A percentile compares a stretch with the other conserved stretches of the same genome.
phyloP scores from a whole-genome alignment of 1,284 basidiomycete genomes.

The Cerioporus squamosus region DNA sequence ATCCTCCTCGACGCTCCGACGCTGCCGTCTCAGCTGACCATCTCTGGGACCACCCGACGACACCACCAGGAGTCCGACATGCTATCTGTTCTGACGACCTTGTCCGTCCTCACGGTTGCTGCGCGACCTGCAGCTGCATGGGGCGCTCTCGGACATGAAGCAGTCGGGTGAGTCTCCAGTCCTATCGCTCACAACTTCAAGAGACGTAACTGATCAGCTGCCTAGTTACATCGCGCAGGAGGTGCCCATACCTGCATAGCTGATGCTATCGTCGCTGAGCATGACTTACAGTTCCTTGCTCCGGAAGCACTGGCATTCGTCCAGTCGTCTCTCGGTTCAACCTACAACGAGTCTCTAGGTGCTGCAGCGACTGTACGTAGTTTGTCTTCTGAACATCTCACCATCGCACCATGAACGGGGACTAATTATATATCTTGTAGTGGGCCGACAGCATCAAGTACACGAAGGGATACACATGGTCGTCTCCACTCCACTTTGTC shows the following conservation, averaged over 20 bases:
- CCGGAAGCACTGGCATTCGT: conserved; percentile 21
- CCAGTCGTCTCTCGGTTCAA: conserved; percentile 17
- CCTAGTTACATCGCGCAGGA: conserved; percentile 19
- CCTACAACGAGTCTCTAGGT: conserved; percentile 15
- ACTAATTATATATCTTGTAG: not conserved
- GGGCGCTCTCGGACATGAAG: conserved; percentile 19
- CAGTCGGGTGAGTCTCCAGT: conserved; percentile 16
- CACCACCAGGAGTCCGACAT: not conserved
- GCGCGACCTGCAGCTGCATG: conserved; percentile 8
- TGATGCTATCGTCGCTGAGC: no score
- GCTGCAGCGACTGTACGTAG: conserved; percentile 13
- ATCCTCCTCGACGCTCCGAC: not conserved
- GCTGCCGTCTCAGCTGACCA: not conserved
- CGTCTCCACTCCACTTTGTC: conserved; percentile 15
- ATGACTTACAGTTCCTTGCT: conserved; percentile 13
- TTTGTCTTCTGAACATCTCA: not conserved
- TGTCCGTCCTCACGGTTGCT: not conserved
- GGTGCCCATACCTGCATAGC: not conserved
- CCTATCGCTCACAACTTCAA: not conserved
- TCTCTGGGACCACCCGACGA: no score
- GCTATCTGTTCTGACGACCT: not conserved
- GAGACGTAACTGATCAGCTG: not conserved
- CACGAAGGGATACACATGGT: conserved; percentile 17
- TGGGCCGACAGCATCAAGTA: conserved; percentile 21
- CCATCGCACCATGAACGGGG: not conserved